These are phyloP conservation scores for Sarcocystis neurona DNA, from an alignment of 169 alveolate species.

Conservation along the genomic window DNA sequence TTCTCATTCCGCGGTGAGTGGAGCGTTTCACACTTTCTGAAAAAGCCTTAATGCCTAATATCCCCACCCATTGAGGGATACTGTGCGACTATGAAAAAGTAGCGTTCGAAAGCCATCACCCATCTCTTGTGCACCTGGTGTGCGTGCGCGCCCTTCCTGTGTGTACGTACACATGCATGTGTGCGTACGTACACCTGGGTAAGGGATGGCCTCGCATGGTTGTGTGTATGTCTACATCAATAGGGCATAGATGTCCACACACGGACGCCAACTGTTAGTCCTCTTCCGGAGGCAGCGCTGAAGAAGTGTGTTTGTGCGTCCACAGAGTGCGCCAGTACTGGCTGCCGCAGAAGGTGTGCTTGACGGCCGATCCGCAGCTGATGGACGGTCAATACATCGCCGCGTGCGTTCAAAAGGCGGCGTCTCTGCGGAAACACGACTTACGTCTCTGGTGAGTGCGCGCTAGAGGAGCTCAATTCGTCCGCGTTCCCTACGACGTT, in stretches of 20 bases:
- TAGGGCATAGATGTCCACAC: neutral
- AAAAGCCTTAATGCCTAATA: too few relatives aligned
- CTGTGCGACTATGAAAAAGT: too few relatives aligned
- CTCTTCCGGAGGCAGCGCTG: neutral
- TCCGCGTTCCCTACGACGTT: neutral
- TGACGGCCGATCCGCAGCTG: slow-evolving; percentile 74
- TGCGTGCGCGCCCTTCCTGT: neutral
- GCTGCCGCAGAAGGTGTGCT: slow-evolving; percentile 82
- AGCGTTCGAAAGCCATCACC: too few relatives aligned
- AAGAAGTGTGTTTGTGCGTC: neutral
- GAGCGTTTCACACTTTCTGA: too few relatives aligned
- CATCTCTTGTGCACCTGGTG: too few relatives aligned
- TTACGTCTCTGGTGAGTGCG: slow-evolving; percentile 73
- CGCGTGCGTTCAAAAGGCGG: slow-evolving; percentile 85
- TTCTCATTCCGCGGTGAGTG: too few relatives aligned
- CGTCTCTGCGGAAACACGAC: slow-evolving; percentile 82
- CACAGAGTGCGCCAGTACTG: slow-evolving; percentile 80
- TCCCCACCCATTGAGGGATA: too few relatives aligned
- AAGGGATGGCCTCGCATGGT: too few relatives aligned
- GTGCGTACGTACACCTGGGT: neutral
- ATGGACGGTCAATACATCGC: slow-evolving; percentile 79
- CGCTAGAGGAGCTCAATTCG: neutral
- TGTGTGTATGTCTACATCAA: too few relatives aligned
- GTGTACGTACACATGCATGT: neutral
- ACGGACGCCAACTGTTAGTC: neutral